Base-by-base conservation (phyloP, 2,329 filamentous ascomycete genomes). In the Cladosporium sp. region DNA sequence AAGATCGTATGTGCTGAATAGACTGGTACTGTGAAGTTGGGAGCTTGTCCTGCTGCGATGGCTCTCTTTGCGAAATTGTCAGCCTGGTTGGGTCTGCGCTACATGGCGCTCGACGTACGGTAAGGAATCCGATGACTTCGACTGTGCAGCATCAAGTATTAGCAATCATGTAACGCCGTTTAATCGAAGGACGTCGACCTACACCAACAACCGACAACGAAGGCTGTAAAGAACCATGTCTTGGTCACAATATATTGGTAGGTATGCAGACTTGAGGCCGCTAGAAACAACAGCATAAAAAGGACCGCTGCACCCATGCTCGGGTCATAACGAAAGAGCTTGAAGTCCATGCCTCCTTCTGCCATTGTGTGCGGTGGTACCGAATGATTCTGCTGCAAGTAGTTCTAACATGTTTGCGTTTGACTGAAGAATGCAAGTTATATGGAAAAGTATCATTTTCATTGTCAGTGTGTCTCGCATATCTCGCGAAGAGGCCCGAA, bases 181-280 rank as follows among this genome's bases (percentile, higher is more conserved):
- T 34, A 7, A 48, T 3, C 20, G 10, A n/a, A 13, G 4, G 10
- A 25, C 12, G 25, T 17, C n/a, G 19, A 36, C 51, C 17, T 55
- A 55, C 51, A 37, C 39, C 39, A 45, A 28, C 51, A 45, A 15
- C 79, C 80, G 1, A 79, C 61, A 13, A 77, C 61, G 54, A 82
- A 75, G 0, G 76, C 72, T 0, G 75, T 68, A 58, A 80, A 80
- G 62, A 79, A 83, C 75, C 78, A 82, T 9, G 75, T 76, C 25
- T 73, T 70, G 3, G 74, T 74, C 20, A 70, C 75, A 2, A 68
- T 70, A 60, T 80, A 80, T 44, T 73, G 47, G 22, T 49, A 56
- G 9, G 47, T 40, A 17, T 49, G 35, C 17, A 49, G 28, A 24
- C 12, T 22, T n/a, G 54, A 19, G 8, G 24, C 37, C 19, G n/a